Percentiles rank a stretch among this genome's conserved stretches.
Evolutionary conservation across 177 flowering plant species (phyloP).

Genomic region (Vitis hybrid): DNA sequence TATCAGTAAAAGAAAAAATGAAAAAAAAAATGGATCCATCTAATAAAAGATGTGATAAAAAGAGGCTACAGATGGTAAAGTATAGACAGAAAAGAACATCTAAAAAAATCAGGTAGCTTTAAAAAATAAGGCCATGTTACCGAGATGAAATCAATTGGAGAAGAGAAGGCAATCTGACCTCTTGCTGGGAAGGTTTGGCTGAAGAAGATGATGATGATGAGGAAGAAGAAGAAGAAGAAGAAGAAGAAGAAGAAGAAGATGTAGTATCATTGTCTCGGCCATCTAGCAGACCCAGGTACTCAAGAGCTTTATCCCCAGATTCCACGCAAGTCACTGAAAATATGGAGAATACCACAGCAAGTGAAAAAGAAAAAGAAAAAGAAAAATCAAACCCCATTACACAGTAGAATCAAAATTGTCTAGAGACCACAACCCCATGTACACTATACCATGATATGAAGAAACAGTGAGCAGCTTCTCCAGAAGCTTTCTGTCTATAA

Average conservation of each 20-base stretch:
- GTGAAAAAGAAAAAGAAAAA: neutral
- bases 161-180: constrained; percentile 6
- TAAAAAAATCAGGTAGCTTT: neutral
- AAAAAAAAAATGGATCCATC: too few species aligned
- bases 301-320: constrained; percentile 66
- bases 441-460: constrained; percentile 46
- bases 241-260: constrained; percentile 19
- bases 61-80: too few species aligned
- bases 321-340: constrained; percentile 64
- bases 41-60: too few species aligned
- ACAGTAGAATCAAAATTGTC: neutral
- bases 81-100: neutral
- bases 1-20: too few species aligned
- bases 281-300: constrained; percentile 54
- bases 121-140: neutral
- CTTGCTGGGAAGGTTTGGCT: constrained; percentile 5
- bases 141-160: too few species aligned
- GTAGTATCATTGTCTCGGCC: constrained; percentile 11
- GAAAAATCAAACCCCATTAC: neutral
- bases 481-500: constrained; percentile 49
- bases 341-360: neutral
- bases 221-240: constrained; percentile 8
- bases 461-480: constrained; percentile 54
- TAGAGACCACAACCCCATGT: neutral
- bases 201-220: constrained; percentile 3